Base-by-base conservation (phyloP, 2,329 filamentous ascomycete genomes). In the Pseudogymnoascus destructans region DNA sequence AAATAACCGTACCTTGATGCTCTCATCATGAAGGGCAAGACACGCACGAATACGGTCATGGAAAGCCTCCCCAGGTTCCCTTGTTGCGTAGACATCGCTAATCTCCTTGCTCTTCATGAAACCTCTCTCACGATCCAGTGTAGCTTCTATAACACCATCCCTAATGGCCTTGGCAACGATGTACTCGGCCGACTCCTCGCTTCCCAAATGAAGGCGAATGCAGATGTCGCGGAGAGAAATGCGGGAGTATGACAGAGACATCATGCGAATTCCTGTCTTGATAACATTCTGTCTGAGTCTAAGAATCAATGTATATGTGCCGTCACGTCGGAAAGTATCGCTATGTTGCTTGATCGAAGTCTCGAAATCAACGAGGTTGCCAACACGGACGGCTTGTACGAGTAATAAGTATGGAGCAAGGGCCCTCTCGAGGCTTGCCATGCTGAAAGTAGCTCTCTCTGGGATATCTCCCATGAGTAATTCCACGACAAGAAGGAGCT, bases 71-170 rank as follows among this genome's bases (percentile, higher is more conserved):
- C 89, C 91, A 0, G 93, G 93, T 73, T 98, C 93, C 62, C 89
- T 82, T 42, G 93, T 98, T 58, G 91, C 89, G 71, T 98, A 98
- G 36, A 97, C 88, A 70, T 98, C 93, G 46, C 91, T 89, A 30
- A 95, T 80, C 66, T 96, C 90, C 77, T 95, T 95, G 72, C 91
- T 96, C 82, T 95, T 95, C 90, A 97, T 96, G 75, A 89, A 97
- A 0, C 93, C 93, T 63, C 85, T 85, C 77, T 97, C 91, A 63
- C 95, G 87, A 70, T 98, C 92, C 61, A 97, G 77, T 1, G 87
- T 91, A 32, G 92, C 92, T 77, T 97, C 92, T 60, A 97, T 97
- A 59, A 97, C 93, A 60, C 93, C 93, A 68, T 98, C 93, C 17
- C 93, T 83, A 66, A 98, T 98, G 1, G 93, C 93, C 78, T 98